Evolutionary conservation across 192 early-diverging fungal genomes (phyloP), one percentile per base, ranked within the genome.

Genomic region (Chytriomyces sp.): DNA sequence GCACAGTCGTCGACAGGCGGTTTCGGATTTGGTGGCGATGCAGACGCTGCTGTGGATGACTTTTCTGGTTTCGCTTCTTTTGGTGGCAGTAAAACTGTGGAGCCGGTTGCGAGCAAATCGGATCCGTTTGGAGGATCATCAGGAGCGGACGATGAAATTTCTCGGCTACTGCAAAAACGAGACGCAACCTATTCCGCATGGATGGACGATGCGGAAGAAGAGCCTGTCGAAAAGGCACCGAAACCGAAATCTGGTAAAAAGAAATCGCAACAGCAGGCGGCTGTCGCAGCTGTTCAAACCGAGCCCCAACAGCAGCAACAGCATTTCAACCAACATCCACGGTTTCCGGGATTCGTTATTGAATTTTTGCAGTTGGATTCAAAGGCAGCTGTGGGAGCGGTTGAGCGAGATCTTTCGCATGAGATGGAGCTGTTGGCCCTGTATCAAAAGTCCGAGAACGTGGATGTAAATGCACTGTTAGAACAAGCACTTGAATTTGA

Each of bases 401-500:
- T 11, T 16, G 20, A n/a, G 23, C 23, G 80, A 18, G 48, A 75
- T 13, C 72, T 66, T 44, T 76, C 73, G 6, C 78, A 86, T 68
- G 84, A 83, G 47, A 50, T 86, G 80, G 24, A 67, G 7, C 75
- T 86, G 13, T 67, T 83, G 13, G 77, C 73, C 16, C 70, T 72
- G 20, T 86, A 86, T 75, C 67, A 90, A 60, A 73, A 83, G 45
- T 61, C 75, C 3, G 77, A 82, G 18, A 65, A 78, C 7, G 50
- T 76, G 2, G 69, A 79, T 10, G 82, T 73, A 45, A 9, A 9
- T 6, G 43, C 71, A n/a, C n/a, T 73, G 18, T 45, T 73, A 24
- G 71, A 73, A 46, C 71, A 88, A 20, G 69, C 73, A 4, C 75
- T 72, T 45, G 77, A 83, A 6, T 86, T 87, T 45, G 71, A 84